Percentiles rank a stretch among this genome's conserved stretches.
These are phyloP conservation scores for Macrocystidia cucumis DNA, from an alignment of 1,284 basidiomycete genomes.

Conservation along the genomic window DNA sequence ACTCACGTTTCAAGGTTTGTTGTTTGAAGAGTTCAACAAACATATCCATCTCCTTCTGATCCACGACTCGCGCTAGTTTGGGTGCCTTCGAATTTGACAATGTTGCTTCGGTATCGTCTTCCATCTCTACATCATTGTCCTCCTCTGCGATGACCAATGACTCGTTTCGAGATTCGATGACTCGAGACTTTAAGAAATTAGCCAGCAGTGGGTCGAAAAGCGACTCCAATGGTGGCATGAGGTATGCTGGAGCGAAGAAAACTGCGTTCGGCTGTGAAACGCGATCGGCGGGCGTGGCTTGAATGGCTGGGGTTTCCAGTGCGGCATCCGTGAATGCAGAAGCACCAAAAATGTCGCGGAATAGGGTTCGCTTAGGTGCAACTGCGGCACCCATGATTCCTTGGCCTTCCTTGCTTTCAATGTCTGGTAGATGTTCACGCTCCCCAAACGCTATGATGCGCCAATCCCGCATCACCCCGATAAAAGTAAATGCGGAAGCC, in stretches of 20 bases:
- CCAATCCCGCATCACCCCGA: conserved; percentile 63
- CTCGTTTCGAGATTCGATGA: too few species aligned
- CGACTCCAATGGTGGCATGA: conserved; percentile 70
- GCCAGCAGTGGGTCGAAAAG: conserved; percentile 73
- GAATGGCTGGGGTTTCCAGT: conserved; percentile 12
- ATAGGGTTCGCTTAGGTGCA: conserved; percentile 49
- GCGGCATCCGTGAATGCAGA: conserved; percentile 41
- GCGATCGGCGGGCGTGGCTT: conserved; percentile 12
- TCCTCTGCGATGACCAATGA: conserved; percentile 16
- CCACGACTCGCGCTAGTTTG: conserved; percentile 25
- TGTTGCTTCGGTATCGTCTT: conserved; percentile 17
- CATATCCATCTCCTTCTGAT: conserved; percentile 36
- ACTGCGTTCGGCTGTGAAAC: conserved; percentile 36
- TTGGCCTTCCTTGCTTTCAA: conserved; percentile 30
- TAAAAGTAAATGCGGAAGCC: conserved; percentile 38
- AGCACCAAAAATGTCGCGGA: conserved; percentile 81
- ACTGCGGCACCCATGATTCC: conserved; percentile 27
- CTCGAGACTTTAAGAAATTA: conserved; percentile 42
- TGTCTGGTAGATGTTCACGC: too few species aligned
- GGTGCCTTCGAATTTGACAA: conserved; percentile 1
- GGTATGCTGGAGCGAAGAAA: conserved; percentile 73
- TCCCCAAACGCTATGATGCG: conserved; percentile 60
- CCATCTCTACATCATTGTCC: conserved; percentile 40
- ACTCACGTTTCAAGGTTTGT: conserved; percentile 35
- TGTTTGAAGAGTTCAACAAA: conserved; percentile 44